Percentiles rank a stretch among this genome's conserved stretches.
Evolutionary conservation across 2,329 filamentous ascomycete genomes (phyloP).

Genomic region (Remersonia thermophila): DNA sequence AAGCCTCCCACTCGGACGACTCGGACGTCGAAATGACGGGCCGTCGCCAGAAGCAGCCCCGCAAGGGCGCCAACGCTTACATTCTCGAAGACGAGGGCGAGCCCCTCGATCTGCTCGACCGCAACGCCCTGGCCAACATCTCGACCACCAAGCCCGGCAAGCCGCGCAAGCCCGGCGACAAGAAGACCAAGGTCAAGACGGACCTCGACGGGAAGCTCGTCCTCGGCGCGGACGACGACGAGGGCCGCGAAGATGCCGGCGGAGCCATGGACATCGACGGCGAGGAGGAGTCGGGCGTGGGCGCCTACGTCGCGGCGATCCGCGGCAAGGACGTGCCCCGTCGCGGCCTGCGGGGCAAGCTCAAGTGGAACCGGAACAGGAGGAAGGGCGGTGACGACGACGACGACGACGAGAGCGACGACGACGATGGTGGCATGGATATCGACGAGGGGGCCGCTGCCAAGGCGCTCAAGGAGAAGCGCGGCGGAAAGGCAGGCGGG

Average conservation of each 20-base stretch:
- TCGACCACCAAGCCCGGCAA: slow-evolving; percentile 75
- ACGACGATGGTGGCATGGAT: slow-evolving; percentile 30
- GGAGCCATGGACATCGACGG: slow-evolving; percentile 27
- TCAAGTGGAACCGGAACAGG: slow-evolving; percentile 47
- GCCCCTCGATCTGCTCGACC: slow-evolving; percentile 84
- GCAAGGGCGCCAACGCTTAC: slow-evolving; percentile 49
- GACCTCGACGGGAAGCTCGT: slow-evolving; percentile 74
- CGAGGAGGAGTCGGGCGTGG: slow-evolving; percentile 41
- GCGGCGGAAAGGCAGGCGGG: slow-evolving; percentile 5
- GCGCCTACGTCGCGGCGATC: slow-evolving; percentile 58
- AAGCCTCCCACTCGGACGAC: slow-evolving; percentile 38
- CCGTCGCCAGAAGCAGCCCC: slow-evolving; percentile 29
- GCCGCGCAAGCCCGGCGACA: slow-evolving; percentile 40
- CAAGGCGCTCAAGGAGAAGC: slow-evolving; percentile 35
- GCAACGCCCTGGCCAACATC: slow-evolving; percentile 80
- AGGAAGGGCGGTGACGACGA: slow-evolving; percentile 41
- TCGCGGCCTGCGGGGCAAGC: slow-evolving; percentile 52
- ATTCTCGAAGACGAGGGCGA: slow-evolving; percentile 93
- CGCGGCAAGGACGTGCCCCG: slow-evolving; percentile 54
- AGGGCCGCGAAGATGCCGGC: slow-evolving; percentile 49
- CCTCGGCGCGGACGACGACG: slow-evolving; percentile 46
- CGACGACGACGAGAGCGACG: slow-evolving; percentile 37
- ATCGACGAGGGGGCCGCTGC: slow-evolving; percentile 26
- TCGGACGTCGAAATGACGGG: slow-evolving; percentile 45
- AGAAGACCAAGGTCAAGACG: slow-evolving; percentile 52